These are phyloP conservation scores for Mucor irregularis DNA, from an alignment of 371 early-diverging fungal species.

Conservation along the genomic window DNA sequence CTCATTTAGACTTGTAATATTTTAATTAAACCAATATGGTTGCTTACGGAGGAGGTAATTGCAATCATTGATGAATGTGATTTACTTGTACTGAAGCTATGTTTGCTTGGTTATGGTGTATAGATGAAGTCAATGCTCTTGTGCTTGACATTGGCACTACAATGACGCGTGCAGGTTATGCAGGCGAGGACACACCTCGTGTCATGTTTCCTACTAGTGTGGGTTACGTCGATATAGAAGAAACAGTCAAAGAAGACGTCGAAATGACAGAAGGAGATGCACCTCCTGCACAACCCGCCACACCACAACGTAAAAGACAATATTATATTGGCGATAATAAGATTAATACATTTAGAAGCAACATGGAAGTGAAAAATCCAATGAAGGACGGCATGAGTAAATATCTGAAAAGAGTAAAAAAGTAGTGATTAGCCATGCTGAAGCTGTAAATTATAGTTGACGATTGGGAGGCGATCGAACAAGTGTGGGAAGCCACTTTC, in stretches of 20 bases:
- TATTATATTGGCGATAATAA: constrained; percentile 84
- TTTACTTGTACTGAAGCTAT: neutral
- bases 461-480: constrained; percentile 93
- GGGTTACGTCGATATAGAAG: constrained; percentile 30
- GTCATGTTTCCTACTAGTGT: constrained; percentile 78
- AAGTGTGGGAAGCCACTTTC: constrained; percentile 84
- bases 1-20: neutral
- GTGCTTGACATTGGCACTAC: constrained; percentile 91
- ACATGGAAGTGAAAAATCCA: constrained; percentile 81
- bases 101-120: neutral
- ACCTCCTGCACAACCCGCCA: constrained; percentile 2
- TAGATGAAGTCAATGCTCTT: constrained; percentile 92
- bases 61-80: neutral
- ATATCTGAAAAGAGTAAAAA: too few species aligned
- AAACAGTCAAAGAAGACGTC: constrained; percentile 33
- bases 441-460: constrained; percentile 50
- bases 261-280: constrained; percentile 21
- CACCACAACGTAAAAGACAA: constrained; percentile 13
- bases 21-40: constrained; percentile 35
- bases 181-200: constrained; percentile 94
- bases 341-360: constrained; percentile 65
- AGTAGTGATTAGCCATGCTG: neutral
- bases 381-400: constrained; percentile 72
- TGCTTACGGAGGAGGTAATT: constrained; percentile 75
- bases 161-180: constrained; percentile 89